Percentiles rank a stretch among this genome's conserved stretches.
These are phyloP conservation scores for Chenopodium quinoa DNA, from an alignment of 148 eudicot species.

Conservation along the genomic window DNA sequence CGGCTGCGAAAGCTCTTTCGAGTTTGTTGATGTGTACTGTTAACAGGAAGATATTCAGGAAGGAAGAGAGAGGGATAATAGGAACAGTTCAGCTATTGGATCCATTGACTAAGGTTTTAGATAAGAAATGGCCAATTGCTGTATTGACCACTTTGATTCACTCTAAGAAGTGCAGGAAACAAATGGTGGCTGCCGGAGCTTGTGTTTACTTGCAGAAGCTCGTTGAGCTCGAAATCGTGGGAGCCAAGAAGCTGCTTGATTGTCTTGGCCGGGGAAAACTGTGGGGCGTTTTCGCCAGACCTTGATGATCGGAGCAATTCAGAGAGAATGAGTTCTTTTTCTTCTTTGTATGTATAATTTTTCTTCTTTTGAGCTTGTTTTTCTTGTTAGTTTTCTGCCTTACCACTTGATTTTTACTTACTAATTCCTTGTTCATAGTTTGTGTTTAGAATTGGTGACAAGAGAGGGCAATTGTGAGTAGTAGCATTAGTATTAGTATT, in stretches of 20 bases:
- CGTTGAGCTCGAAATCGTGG: constrained; percentile 66
- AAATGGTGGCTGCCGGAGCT: constrained; percentile 68
- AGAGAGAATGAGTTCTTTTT: constrained; percentile 15
- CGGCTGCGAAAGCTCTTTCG: constrained; percentile 64
- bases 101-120: constrained; percentile 45
- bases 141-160: constrained; percentile 43
- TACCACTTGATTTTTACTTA: constrained; percentile 17
- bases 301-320: constrained; percentile 20
- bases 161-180: constrained; percentile 70
- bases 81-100: constrained; percentile 63
- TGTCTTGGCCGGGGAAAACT: constrained; percentile 59
- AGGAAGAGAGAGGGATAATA: constrained; percentile 72
- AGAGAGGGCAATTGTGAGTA: constrained; percentile 34
- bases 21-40: constrained; percentile 44
- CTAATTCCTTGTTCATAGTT: constrained; percentile 38
- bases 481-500: constrained; percentile 27
- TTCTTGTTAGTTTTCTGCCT: background rate
- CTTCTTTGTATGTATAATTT: constrained; percentile 24
- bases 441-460: constrained; percentile 38
- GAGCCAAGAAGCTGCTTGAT: constrained; percentile 75
- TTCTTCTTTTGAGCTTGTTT: constrained; percentile 16
- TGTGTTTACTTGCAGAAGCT: constrained; percentile 59
- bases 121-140: constrained; percentile 63
- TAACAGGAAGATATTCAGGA: constrained; percentile 56
- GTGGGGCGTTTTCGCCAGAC: constrained; percentile 80